These are phyloP conservation scores for Schrenkiella parvula DNA, from an alignment of 345 rosid genomes.

Conservation along the genomic window DNA sequence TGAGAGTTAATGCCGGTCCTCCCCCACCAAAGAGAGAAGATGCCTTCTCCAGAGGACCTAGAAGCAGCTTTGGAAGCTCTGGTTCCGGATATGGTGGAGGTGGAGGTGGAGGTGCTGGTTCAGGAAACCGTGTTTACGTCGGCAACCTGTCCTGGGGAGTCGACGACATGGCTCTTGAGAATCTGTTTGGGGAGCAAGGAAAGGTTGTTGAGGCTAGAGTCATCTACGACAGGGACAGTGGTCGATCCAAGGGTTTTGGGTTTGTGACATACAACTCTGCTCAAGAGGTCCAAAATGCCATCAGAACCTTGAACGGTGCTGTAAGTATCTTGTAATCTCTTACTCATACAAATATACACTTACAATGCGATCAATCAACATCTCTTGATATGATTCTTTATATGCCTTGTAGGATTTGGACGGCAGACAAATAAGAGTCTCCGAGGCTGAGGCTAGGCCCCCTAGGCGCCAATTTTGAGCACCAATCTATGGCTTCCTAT, in stretches of 20 bases:
- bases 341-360: background rate
- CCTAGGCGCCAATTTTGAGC: conserved; percentile 77
- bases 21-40: conserved; percentile 68
- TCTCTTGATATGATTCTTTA: background rate
- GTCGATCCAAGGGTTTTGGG: conserved; percentile 96
- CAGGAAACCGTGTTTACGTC: conserved; percentile 64
- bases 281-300: conserved; percentile 70
- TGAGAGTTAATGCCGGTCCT: conserved; percentile 89
- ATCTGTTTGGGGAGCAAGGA: conserved; percentile 79
- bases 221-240: conserved; percentile 86
- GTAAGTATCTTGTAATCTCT: conserved; percentile 47
- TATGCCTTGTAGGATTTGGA: conserved; percentile 61
- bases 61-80: conserved; percentile 31
- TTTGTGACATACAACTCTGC: conserved; percentile 81
- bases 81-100: conserved; percentile 34
- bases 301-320: conserved; percentile 65
- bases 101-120: conserved; percentile 16
- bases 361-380: background rate
- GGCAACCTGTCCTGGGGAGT: conserved; percentile 97
- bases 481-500: background rate
- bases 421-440: conserved; percentile 84
- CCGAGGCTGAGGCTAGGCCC: conserved; percentile 80
- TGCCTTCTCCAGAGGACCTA: conserved; percentile 41
- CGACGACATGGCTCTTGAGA: conserved; percentile 79
- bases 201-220: conserved; percentile 89